Conservation (phyloP, 2,329 filamentous ascomycete species). For the Didymella keratinophila region DNA sequence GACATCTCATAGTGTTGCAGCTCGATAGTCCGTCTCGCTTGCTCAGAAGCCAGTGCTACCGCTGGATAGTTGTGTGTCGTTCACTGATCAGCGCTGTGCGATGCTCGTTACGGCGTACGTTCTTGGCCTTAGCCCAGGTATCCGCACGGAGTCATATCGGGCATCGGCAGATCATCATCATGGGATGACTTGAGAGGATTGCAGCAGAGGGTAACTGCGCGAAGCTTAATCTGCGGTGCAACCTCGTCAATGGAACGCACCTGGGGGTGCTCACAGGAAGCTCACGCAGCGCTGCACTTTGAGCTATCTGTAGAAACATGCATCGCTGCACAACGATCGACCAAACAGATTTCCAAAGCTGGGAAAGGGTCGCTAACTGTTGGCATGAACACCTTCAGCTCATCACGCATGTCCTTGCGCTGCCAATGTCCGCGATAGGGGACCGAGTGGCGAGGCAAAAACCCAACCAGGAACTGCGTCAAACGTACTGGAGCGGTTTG, state of each 20-base stretch:
- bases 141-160: neutral
- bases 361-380: neutral
- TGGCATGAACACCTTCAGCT: neutral
- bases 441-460: neutral
- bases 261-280: neutral
- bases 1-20: conserved; percentile 11
- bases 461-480: neutral
- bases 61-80: neutral
- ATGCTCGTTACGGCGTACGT: neutral
- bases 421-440: neutral
- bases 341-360: neutral
- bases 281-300: neutral
- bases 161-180: neutral
- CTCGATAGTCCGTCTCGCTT: conserved; percentile 1
- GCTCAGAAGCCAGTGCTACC: neutral
- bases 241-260: neutral
- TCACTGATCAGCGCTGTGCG: neutral
- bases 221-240: conserved; percentile 4
- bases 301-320: neutral
- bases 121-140: neutral
- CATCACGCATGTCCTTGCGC: neutral
- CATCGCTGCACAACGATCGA: neutral
- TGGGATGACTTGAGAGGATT: neutral
- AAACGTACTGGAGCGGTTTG: neutral
- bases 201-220: neutral